Evolutionary conservation across 2,329 filamentous ascomycete genomes (phyloP).

Genomic region (Clarireedia monteithiana): DNA sequence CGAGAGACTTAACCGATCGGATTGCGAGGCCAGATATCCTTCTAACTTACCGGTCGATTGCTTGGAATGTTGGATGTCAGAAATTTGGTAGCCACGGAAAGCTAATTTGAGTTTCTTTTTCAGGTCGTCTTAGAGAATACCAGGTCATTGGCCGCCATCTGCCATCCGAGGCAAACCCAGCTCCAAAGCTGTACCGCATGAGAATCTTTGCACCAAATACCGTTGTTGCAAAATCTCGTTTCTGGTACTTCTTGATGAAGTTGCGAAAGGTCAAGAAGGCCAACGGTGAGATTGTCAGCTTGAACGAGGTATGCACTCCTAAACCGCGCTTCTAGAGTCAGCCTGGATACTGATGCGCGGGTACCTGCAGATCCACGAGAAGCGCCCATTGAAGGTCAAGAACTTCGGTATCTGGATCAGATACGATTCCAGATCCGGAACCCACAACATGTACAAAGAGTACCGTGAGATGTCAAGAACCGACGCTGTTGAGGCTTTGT

Average conservation of each 20-base stretch:
- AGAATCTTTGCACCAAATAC: slow-evolving; percentile 98
- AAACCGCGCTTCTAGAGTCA: neutral
- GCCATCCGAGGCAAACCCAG: slow-evolving; percentile 94
- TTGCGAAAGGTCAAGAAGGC: slow-evolving; percentile 99
- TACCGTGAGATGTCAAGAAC: slow-evolving; percentile 98
- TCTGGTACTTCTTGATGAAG: slow-evolving; percentile 99
- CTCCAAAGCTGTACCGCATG: slow-evolving; percentile 99
- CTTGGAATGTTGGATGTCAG: neutral
- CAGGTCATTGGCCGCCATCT: slow-evolving; percentile 99
- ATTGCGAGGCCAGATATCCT: neutral
- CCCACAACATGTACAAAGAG: slow-evolving; percentile 99
- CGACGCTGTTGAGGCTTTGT: slow-evolving; percentile 92
- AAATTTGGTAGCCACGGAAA: neutral
- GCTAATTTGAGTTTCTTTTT: slow-evolving; percentile 28
- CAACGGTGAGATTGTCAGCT: slow-evolving; percentile 95
- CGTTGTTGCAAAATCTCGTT: slow-evolving; percentile 98
- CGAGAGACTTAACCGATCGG: too few species aligned
- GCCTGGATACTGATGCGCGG: slow-evolving; percentile 15
- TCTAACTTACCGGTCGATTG: neutral
- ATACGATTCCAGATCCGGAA: slow-evolving; percentile 99
- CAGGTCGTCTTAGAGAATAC: slow-evolving; percentile 99
- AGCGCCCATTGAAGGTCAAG: slow-evolving; percentile 99
- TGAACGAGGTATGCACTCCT: slow-evolving; percentile 74
- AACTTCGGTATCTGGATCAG: slow-evolving; percentile 99
- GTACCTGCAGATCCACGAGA: slow-evolving; percentile 76